Conservation (phyloP, 2,329 filamentous ascomycete genomes). For the Calonectria fujianensis region DNA sequence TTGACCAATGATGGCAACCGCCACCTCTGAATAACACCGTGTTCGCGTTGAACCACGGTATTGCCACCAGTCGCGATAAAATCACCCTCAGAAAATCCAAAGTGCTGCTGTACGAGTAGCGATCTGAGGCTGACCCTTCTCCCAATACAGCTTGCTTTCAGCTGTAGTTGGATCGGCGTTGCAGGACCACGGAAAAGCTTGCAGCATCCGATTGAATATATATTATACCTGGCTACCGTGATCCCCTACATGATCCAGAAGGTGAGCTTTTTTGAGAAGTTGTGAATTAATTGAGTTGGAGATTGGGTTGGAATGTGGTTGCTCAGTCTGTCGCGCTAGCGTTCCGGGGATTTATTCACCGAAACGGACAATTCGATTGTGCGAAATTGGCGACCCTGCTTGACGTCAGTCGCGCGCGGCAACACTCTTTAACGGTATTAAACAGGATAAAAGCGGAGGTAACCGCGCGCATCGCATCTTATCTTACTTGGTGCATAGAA, state of each 20-base stretch:
- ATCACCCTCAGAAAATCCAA: no score
- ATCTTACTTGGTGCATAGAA: not conserved
- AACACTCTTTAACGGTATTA: not conserved
- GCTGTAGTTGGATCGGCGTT: no score
- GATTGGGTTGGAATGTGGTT: not conserved
- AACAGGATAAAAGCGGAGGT: not conserved
- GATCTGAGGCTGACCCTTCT: no score
- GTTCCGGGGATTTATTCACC: slow-evolving; percentile 10
- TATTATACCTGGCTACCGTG: not conserved
- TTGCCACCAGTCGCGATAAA: no score
- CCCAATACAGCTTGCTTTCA: no score
- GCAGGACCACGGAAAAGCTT: no score
- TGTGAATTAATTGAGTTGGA: not conserved
- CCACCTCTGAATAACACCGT: no score
- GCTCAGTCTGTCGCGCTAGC: not conserved
- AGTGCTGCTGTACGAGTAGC: no score
- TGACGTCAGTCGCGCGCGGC: slow-evolving; percentile 27
- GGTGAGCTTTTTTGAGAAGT: not conserved
- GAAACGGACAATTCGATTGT: not conserved
- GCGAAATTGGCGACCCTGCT: not conserved
- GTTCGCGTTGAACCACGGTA: no score
- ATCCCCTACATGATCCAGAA: not conserved
- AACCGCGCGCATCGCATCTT: slow-evolving; percentile 21
- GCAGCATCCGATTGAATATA: not conserved
- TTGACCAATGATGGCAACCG: no score